These are phyloP conservation scores for Casuarina equisetifolia DNA, from an alignment of 306 rosid species.

Conservation along the genomic window DNA sequence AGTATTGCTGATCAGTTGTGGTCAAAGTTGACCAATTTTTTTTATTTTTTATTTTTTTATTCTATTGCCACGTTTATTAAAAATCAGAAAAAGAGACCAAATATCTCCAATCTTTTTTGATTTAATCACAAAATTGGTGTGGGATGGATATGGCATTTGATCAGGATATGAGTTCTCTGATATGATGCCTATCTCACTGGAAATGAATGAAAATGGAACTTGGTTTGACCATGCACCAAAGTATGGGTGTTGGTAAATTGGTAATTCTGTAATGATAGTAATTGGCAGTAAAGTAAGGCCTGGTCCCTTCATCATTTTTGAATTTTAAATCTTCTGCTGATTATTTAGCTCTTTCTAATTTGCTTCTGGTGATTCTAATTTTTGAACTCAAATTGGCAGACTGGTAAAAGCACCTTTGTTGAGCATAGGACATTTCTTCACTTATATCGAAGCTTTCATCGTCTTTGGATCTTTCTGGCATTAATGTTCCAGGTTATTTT, in stretches of 20 bases:
- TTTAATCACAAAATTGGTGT: background rate
- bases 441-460: slow-evolving; percentile 94
- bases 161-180: background rate
- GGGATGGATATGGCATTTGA: background rate
- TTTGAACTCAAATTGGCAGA: slow-evolving; percentile 49
- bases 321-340: background rate
- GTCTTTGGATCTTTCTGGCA: slow-evolving; percentile 94
- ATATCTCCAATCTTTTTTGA: background rate
- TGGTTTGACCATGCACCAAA: background rate
- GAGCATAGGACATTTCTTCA: slow-evolving; percentile 94
- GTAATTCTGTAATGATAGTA: background rate
- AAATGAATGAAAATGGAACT: background rate
- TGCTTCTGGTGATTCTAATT: background rate
- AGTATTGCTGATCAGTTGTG: slow-evolving; percentile 31
- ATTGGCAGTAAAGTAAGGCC: background rate
- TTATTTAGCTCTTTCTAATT: background rate
- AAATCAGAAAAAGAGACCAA: slow-evolving; percentile 2
- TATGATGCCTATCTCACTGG: background rate
- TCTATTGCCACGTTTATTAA: background rate
- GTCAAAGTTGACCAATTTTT: background rate
- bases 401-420: slow-evolving; percentile 94
- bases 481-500: slow-evolving; percentile 84
- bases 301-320: slow-evolving; percentile 8
- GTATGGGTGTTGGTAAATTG: slow-evolving; percentile 12
- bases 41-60: background rate